phyloP scores from a whole-genome alignment of 1,139 yeast genomes.

The Fermentozyma sake region DNA sequence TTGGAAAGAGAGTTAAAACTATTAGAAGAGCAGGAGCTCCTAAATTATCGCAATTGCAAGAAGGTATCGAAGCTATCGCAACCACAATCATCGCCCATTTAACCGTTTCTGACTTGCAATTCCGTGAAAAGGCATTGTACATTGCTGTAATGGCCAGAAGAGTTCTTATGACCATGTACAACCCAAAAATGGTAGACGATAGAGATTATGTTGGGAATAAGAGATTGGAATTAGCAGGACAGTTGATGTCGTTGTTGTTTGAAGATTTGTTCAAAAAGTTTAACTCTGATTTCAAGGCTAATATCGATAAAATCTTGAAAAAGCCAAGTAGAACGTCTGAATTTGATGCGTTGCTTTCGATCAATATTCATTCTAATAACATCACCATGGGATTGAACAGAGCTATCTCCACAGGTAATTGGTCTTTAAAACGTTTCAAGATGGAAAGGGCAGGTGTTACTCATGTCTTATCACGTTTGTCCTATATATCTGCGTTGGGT shows the following conservation, averaged over 20 bases:
- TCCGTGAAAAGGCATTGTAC: slow-evolving; percentile 90
- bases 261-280: slow-evolving; percentile 97
- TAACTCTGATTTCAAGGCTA: slow-evolving; percentile 89
- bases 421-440: slow-evolving; percentile 98
- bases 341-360: slow-evolving; percentile 86
- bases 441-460: slow-evolving; percentile 99
- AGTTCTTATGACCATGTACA: slow-evolving; percentile 91
- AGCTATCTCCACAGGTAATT: slow-evolving; percentile 96
- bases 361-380: slow-evolving; percentile 85
- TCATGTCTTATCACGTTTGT: slow-evolving; percentile 84
- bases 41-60: slow-evolving; percentile 75
- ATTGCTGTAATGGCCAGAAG: slow-evolving; percentile 96
- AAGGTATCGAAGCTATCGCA: slow-evolving; percentile 96
- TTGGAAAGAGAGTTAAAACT: slow-evolving; percentile 89
- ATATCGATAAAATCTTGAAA: slow-evolving; percentile 87
- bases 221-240: slow-evolving; percentile 96
- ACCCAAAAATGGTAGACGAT: slow-evolving; percentile 94
- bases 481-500: slow-evolving; percentile 93
- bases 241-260: slow-evolving; percentile 86
- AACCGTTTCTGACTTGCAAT: slow-evolving; percentile 79
- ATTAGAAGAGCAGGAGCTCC: slow-evolving; percentile 84
- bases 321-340: slow-evolving; percentile 94
- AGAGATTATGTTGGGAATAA: slow-evolving; percentile 98
- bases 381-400: slow-evolving; percentile 93
- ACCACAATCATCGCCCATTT: slow-evolving; percentile 95